These are phyloP conservation scores for Lachnellula arida DNA, from an alignment of 2,329 filamentous ascomycete genomes.

Conservation along the genomic window DNA sequence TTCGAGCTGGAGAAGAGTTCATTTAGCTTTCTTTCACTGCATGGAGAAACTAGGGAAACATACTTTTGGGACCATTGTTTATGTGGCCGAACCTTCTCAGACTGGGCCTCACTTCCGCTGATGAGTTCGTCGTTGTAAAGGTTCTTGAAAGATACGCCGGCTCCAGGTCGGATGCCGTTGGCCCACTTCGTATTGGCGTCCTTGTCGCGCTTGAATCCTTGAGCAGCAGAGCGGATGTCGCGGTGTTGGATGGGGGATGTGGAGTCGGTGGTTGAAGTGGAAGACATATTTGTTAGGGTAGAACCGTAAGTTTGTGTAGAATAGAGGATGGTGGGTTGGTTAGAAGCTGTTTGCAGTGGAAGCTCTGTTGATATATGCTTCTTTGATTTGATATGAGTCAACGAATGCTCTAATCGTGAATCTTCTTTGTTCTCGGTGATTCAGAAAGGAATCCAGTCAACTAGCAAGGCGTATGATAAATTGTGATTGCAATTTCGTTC, in stretches of 20 bases:
- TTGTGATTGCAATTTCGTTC: background rate
- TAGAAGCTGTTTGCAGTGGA: background rate
- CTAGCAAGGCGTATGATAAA: background rate
- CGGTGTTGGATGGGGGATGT: constrained; percentile 20
- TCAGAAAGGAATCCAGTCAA: background rate
- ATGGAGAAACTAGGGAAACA: background rate
- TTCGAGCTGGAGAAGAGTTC: background rate
- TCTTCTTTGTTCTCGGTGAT: constrained; percentile 3
- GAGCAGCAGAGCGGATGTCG: constrained; percentile 29
- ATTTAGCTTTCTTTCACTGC: background rate
- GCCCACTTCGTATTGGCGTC: constrained; percentile 29
- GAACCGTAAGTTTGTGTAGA: background rate
- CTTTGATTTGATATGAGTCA: constrained; percentile 2
- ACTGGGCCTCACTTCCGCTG: constrained; percentile 9
- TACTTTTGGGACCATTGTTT: constrained; percentile 22
- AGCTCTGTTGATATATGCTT: background rate
- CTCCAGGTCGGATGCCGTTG: constrained; percentile 19
- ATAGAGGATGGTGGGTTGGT: background rate
- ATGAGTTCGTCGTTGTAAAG: constrained; percentile 3
- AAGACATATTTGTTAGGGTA: constrained; percentile 12
- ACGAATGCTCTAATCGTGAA: background rate
- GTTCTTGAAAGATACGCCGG: constrained; percentile 12
- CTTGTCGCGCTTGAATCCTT: constrained; percentile 29
- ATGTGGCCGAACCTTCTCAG: constrained; percentile 24
- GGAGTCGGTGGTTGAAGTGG: constrained; percentile 9